These are phyloP conservation scores for Scheffersomyces parashehatae DNA, from an alignment of 1,139 yeast genomes.

Conservation along the genomic window DNA sequence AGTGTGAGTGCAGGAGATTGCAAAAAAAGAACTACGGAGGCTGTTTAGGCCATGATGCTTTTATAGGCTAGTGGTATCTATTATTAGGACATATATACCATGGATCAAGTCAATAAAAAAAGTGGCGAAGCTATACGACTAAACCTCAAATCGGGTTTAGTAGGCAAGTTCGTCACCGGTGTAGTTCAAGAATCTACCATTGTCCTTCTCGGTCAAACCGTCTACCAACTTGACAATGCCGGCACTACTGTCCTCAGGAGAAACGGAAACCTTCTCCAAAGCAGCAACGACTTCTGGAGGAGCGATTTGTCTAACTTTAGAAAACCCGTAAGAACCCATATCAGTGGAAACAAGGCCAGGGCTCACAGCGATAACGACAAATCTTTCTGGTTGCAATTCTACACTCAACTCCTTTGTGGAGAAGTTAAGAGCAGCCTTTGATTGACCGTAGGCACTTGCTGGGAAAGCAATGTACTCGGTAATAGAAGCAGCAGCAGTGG, in stretches of 20 bases:
- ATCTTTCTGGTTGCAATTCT: constrained; percentile 22
- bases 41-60: too few species aligned
- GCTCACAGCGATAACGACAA: constrained; percentile 23
- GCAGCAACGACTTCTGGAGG: neutral
- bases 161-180: neutral
- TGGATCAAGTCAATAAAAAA: too few species aligned
- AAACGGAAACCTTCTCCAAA: neutral
- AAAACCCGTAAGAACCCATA: constrained; percentile 10
- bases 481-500: constrained; percentile 6
- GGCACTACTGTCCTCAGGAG: neutral
- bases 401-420: constrained; percentile 17
- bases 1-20: too few species aligned
- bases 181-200: neutral
- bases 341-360: constrained; percentile 37
- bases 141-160: neutral
- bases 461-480: constrained; percentile 5
- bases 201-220: neutral
- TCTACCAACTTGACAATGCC: neutral
- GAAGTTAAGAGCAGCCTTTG: constrained; percentile 32
- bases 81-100: too few species aligned
- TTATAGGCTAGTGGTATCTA: too few species aligned
- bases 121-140: too few species aligned
- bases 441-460: constrained; percentile 24
- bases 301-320: neutral
- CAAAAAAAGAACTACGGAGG: too few species aligned